phyloP scores from a whole-genome alignment of 306 rosid species.

The Dicorynia guianensis region DNA sequence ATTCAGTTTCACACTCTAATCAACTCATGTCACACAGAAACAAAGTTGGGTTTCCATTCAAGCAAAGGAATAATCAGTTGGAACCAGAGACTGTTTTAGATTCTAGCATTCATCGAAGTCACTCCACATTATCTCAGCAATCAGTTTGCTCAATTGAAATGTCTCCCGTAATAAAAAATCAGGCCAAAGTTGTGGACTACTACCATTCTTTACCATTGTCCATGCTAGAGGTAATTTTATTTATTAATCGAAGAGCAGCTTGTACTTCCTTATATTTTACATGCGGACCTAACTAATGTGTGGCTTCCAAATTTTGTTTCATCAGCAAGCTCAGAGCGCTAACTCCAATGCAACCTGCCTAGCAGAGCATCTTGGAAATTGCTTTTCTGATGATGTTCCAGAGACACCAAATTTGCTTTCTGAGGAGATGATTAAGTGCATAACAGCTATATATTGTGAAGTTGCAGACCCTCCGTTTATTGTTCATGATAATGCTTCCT shows the following conservation, averaged over 20 bases:
- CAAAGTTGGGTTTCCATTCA: conserved; percentile 46
- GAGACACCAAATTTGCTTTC: conserved; percentile 86
- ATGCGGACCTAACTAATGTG: conserved; percentile 40
- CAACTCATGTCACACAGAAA: conserved; percentile 48
- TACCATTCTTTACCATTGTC: conserved; percentile 92
- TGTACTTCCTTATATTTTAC: conserved; percentile 24
- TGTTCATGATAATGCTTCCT: conserved; percentile 56
- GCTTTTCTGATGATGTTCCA: conserved; percentile 51
- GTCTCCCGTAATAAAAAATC: conserved; percentile 51
- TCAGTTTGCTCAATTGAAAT: conserved; percentile 62
- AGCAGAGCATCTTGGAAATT: conserved; percentile 61
- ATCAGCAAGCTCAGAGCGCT: conserved; percentile 68
- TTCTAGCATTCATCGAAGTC: conserved; percentile 70
- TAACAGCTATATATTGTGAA: conserved; percentile 81
- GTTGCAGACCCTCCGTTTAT: conserved; percentile 70
- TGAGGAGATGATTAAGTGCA: conserved; percentile 87
- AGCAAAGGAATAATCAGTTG: conserved; percentile 51
- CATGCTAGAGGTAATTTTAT: conserved; percentile 77
- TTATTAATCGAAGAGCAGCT: conserved; percentile 20
- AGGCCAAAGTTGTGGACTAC: conserved; percentile 63
- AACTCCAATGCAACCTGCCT: conserved; percentile 59
- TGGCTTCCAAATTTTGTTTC: conserved; percentile 36
- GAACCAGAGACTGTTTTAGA: conserved; percentile 61
- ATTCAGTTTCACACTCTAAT: conserved; percentile 41
- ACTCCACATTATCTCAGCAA: conserved; percentile 75